A percentile compares a stretch with the other conserved stretches of the same genome.
These are phyloP conservation scores for Penicillium psychrosexuale DNA, from an alignment of 2,329 filamentous ascomycete genomes.

Conservation along the genomic window DNA sequence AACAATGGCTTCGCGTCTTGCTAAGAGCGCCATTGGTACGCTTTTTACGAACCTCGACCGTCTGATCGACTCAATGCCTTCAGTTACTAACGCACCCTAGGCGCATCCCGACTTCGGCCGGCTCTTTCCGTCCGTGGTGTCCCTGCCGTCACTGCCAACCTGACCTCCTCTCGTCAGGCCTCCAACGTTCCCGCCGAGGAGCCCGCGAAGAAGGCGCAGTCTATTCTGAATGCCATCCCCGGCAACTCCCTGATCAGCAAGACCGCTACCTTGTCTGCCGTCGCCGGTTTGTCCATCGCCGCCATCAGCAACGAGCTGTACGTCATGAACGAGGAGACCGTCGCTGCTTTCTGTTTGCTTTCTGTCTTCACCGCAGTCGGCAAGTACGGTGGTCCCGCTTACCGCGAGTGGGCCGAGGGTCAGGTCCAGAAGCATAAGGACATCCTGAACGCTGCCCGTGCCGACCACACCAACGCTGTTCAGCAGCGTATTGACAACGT, in stretches of 20 bases:
- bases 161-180: conserved; percentile 65
- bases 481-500: conserved; percentile 92
- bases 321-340: conserved; percentile 97
- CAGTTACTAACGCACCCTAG: conserved; percentile 51
- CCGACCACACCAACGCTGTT: conserved; percentile 93
- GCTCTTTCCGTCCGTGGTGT: conserved; percentile 68
- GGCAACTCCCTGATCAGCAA: conserved; percentile 92
- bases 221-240: conserved; percentile 87
- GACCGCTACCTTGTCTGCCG: conserved; percentile 92
- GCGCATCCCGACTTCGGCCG: conserved; percentile 87
- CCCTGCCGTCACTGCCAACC: conserved; percentile 68
- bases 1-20: conserved; percentile 97
- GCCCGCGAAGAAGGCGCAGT: conserved; percentile 95
- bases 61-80: conserved; percentile 15
- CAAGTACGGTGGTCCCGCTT: conserved; percentile 89
- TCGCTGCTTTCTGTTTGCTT: conserved; percentile 88
- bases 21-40: conserved; percentile 92
- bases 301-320: conserved; percentile 99
- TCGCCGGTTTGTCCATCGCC: conserved; percentile 84
- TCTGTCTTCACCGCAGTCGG: conserved; percentile 89
- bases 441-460: conserved; percentile 90
- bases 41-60: conserved; percentile 34
- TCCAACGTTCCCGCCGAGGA: conserved; percentile 80
- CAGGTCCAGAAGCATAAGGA: conserved; percentile 91
- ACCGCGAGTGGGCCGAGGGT: conserved; percentile 85